These are phyloP conservation scores for Malus hybrid DNA, from an alignment of 331 rosid genomes.

Conservation along the genomic window DNA sequence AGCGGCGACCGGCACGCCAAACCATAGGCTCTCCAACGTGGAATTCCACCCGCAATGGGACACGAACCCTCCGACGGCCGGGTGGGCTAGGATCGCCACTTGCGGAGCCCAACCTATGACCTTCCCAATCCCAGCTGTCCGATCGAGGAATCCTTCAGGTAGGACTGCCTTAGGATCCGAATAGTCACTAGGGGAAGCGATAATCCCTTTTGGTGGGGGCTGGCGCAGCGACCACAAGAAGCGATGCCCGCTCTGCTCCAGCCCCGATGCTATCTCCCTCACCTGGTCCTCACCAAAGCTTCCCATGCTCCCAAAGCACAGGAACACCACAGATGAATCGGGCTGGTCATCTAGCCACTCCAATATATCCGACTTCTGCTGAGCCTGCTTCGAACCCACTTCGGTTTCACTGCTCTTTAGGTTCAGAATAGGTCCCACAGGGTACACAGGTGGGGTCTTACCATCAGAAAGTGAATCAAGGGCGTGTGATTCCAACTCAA, in stretches of 20 bases:
- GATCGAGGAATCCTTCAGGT: slow-evolving; percentile 14
- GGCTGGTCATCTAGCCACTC: slow-evolving; percentile 29
- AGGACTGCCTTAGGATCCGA: background rate
- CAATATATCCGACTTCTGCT: background rate
- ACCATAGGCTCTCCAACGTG: slow-evolving; percentile 15
- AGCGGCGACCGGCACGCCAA: slow-evolving; percentile 20
- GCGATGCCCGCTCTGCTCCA: background rate
- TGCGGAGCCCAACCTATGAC: slow-evolving; percentile 21
- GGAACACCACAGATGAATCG: slow-evolving; percentile 16
- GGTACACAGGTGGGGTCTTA: slow-evolving; percentile 17
- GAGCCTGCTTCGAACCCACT: background rate
- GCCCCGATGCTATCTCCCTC: slow-evolving; percentile 11
- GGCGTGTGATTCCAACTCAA: slow-evolving; percentile 22
- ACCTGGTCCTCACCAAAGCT: slow-evolving; percentile 14
- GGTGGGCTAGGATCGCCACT: slow-evolving; percentile 7
- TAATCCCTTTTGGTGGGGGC: background rate
- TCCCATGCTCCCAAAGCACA: slow-evolving; percentile 24
- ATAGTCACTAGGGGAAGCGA: background rate
- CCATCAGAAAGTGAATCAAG: background rate
- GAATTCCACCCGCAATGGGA: slow-evolving; percentile 30
- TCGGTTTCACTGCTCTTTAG: background rate
- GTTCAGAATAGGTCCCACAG: slow-evolving; percentile 34
- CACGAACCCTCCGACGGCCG: slow-evolving; percentile 17
- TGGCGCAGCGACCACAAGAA: slow-evolving; percentile 12
- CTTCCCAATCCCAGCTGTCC: slow-evolving; percentile 11